Conservation (phyloP, 495 filamentous ascomycete genomes). For the Pseudotulostoma volvatum region DNA sequence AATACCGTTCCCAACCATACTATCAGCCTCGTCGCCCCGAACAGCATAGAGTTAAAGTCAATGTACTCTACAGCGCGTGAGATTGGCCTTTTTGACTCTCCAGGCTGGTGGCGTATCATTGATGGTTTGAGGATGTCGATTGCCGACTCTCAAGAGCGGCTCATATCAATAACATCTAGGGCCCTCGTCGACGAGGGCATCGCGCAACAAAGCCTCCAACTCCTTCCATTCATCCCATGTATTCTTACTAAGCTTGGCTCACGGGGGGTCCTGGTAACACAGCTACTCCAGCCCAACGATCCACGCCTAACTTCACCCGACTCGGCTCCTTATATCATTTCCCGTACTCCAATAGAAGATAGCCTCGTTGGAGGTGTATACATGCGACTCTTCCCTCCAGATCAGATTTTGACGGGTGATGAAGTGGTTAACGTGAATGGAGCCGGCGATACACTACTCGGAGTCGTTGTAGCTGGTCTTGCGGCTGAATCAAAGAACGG, state of each 20-base stretch:
- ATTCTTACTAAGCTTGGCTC: conserved; percentile 73
- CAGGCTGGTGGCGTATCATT: conserved; percentile 60
- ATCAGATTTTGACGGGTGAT: conserved; percentile 37
- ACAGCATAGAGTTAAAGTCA: conserved; percentile 59
- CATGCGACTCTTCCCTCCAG: conserved; percentile 61
- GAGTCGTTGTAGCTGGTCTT: conserved; percentile 57
- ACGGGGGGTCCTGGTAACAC: conserved; percentile 62
- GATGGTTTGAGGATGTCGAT: conserved; percentile 49
- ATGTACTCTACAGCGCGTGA: conserved; percentile 53
- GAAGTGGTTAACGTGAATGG: conserved; percentile 83
- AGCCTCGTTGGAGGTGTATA: conserved; percentile 61
- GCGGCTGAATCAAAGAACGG: conserved; percentile 14
- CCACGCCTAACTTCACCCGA: conserved; percentile 41
- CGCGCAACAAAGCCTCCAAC: conserved; percentile 64
- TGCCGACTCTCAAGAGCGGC: conserved; percentile 42
- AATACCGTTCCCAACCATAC: conserved; percentile 42
- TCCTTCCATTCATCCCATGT: conserved; percentile 76
- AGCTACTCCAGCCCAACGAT: conserved; percentile 48
- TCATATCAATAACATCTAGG: conserved; percentile 41
- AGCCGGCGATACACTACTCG: conserved; percentile 83
- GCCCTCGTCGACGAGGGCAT: conserved; percentile 62
- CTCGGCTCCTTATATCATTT: conserved; percentile 50
- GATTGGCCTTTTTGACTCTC: conserved; percentile 45
- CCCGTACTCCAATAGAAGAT: conserved; percentile 31
- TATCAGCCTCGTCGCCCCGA: conserved; percentile 64